Base-by-base conservation (phyloP, 2,329 filamentous ascomycete genomes). In the Colletotrichum noveboracense region DNA sequence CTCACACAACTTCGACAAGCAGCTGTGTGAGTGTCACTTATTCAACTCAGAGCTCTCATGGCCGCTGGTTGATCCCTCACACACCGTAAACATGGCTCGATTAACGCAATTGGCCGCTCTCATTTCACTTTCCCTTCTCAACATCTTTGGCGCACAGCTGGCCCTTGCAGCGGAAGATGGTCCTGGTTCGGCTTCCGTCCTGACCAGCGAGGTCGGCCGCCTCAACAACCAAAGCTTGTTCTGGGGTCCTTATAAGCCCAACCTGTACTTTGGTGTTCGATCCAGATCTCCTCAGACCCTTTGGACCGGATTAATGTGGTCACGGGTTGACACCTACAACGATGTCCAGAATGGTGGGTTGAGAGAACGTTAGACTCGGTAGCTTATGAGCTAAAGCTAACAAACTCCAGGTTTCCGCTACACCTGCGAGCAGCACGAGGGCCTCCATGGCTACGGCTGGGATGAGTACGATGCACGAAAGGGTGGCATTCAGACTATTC, bases 361-460 rank as follows among this genome's bases (percentile, higher is more conserved):
- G 30, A 9, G 14, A 26, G 21, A 6, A 66, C 34, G 1, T 14
- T 13, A 9, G 5, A 34, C 8, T 26, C 1, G n/a, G n/a, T 34
- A 18, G 30, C 14, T 24, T 61, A 10, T 36, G 14, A 48, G 36
- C 55, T 60, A 55, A 55, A 48, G 36, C 55, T 61, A 56, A 55
- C 34, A 58, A 26, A 10, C n/a, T 4, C n/a, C 18, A 97, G 95
- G 93, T 80, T 94, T 98, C 80, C 93, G 97, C 78, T 96, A 98
- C 84, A 98, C 97, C 0, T 99, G 97, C 86, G 97, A 98, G 84
- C 97, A 99, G 84, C 92, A 97, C 83, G 95, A 97, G 83, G 94
- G 94, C 78, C 98, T 99, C 90, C 94, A 92, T 64, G 96, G 96
- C 71, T 99, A 99, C 84, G 97, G 97, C 77, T 99, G 97, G 97